Conservation (phyloP, 306 rosid genomes). For the Castanea mollissima region DNA sequence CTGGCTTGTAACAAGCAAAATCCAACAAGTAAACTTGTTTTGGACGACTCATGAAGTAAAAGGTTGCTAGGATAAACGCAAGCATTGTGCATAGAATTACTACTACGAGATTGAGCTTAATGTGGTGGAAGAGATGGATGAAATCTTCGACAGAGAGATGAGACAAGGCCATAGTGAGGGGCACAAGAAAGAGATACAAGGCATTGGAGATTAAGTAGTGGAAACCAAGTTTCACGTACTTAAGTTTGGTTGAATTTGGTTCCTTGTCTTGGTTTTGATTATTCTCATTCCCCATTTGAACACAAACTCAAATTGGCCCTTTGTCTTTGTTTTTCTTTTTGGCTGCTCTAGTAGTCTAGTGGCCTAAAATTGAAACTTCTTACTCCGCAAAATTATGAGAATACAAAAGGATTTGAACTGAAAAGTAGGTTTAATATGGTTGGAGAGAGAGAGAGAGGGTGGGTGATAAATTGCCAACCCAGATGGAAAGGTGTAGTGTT, state of each 20-base stretch:
- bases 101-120: no score
- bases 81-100: background rate
- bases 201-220: background rate
- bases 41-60: background rate
- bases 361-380: no score
- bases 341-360: no score
- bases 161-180: background rate
- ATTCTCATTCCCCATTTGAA: background rate
- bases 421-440: no score
- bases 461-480: no score
- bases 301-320: background rate
- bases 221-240: background rate
- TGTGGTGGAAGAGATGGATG: background rate
- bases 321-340: no score
- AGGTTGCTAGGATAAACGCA: background rate
- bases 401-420: no score
- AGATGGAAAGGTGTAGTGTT: no score
- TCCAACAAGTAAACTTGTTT: conserved; percentile 3
- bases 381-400: no score
- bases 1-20: conserved; percentile 1
- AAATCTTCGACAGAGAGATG: background rate
- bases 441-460: no score
- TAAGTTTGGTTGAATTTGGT: background rate
- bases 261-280: background rate
- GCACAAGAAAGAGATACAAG: background rate